Percentiles rank a stretch among this genome's conserved stretches.
These are phyloP conservation scores for Mortierella claussenii DNA, from an alignment of 192 early-diverging fungal species.

Conservation along the genomic window DNA sequence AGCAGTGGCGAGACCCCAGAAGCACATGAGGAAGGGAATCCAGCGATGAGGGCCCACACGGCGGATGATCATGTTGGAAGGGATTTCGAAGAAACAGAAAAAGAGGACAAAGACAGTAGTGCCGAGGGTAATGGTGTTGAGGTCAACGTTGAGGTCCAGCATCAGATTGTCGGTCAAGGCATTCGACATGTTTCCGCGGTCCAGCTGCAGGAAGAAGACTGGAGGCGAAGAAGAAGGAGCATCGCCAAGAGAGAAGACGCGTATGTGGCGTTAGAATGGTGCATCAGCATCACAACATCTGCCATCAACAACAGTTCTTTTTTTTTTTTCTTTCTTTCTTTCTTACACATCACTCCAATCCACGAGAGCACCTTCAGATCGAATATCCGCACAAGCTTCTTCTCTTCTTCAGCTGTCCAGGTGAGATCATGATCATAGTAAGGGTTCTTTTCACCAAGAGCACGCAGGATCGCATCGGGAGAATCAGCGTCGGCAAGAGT, in stretches of 20 bases:
- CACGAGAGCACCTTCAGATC: constrained; percentile 55
- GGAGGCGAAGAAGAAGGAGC: not conserved
- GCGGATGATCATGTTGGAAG: constrained; percentile 61
- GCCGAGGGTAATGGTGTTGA: constrained; percentile 55
- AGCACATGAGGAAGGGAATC: constrained; percentile 62
- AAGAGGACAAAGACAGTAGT: constrained; percentile 59
- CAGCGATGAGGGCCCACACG: constrained; percentile 62
- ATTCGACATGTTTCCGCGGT: constrained; percentile 58
- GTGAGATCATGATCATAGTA: constrained; percentile 49
- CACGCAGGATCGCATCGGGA: constrained; percentile 19
- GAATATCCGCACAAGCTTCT: constrained; percentile 58
- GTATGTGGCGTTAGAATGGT: not conserved
- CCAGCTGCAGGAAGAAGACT: constrained; percentile 63
- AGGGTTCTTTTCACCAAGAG: constrained; percentile 21
- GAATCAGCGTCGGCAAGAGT: constrained; percentile 18
- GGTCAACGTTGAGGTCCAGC: constrained; percentile 53
- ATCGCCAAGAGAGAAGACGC: not conserved
- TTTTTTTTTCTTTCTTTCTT: too few species aligned
- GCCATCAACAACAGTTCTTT: too few species aligned
- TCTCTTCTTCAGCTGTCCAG: constrained; percentile 65
- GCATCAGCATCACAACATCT: too few species aligned
- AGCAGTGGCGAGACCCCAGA: constrained; percentile 40
- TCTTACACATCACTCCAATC: constrained; percentile 61
- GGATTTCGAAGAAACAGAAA: constrained; percentile 59
- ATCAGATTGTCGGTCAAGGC: constrained; percentile 62